phyloP scores from a whole-genome alignment of 371 early-diverging fungal species.

The Mucor irregularis region DNA sequence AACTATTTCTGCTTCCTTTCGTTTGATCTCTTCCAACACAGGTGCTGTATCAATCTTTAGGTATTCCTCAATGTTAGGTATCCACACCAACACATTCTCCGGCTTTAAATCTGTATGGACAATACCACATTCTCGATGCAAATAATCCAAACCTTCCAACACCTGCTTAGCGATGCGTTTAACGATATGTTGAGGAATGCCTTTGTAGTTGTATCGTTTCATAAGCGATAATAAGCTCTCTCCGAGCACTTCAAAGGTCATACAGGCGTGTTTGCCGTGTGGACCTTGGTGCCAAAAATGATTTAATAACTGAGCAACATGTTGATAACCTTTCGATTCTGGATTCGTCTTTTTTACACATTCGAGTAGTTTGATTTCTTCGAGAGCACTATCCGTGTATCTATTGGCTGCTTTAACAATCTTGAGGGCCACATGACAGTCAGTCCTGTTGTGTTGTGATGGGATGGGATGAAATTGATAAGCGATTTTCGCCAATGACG shows the following conservation, averaged over 20 bases:
- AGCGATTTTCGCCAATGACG: too few relatives aligned
- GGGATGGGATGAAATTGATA: neutral
- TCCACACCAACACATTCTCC: slow-evolving; percentile 91
- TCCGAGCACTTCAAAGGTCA: slow-evolving; percentile 97
- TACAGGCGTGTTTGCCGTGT: slow-evolving; percentile 92
- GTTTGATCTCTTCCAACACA: slow-evolving; percentile 15
- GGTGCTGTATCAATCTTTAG: slow-evolving; percentile 24
- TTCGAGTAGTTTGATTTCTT: slow-evolving; percentile 92
- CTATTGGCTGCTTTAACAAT: slow-evolving; percentile 94
- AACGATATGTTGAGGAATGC: slow-evolving; percentile 82
- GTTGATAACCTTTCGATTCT: slow-evolving; percentile 55
- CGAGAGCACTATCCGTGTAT: slow-evolving; percentile 93
- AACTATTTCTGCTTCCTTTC: neutral
- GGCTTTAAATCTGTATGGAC: slow-evolving; percentile 99
- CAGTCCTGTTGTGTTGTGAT: slow-evolving; percentile 33
- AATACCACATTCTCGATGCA: slow-evolving; percentile 96
- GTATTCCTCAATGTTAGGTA: slow-evolving; percentile 73
- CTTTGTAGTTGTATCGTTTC: slow-evolving; percentile 64
- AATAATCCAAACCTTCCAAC: slow-evolving; percentile 87
- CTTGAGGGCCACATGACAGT: slow-evolving; percentile 91
- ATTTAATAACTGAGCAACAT: slow-evolving; percentile 85
- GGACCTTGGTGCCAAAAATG: slow-evolving; percentile 90
- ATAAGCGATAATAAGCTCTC: slow-evolving; percentile 91
- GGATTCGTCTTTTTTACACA: slow-evolving; percentile 69
- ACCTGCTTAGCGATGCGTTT: slow-evolving; percentile 88